Evolutionary conservation across 2,329 filamentous ascomycete genomes (phyloP).

Genomic region (Alternaria sp.): DNA sequence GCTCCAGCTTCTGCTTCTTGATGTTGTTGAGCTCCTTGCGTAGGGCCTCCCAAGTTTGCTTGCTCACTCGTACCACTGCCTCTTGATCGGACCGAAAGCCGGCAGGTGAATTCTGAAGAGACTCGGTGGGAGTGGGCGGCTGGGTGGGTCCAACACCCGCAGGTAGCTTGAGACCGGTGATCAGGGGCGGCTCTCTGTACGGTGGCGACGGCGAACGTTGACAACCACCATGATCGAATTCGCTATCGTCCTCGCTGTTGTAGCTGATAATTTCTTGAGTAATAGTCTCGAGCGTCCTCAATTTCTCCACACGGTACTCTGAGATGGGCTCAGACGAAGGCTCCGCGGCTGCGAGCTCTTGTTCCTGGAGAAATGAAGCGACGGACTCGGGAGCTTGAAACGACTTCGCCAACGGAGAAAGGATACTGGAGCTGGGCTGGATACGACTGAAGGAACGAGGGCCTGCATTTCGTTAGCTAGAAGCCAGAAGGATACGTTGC

Average conservation of each 20-base stretch:
- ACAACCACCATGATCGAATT: not conserved
- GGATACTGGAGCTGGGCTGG: not conserved
- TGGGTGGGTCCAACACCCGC: not conserved
- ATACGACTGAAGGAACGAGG: constrained; percentile 12
- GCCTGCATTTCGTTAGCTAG: constrained; percentile 15
- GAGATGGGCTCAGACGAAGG: not conserved
- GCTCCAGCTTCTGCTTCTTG: constrained; percentile 11
- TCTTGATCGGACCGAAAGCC: not conserved
- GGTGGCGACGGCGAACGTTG: constrained; percentile 1
- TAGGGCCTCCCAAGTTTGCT: constrained; percentile 18
- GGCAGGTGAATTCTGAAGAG: not conserved
- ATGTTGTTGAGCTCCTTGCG: constrained; percentile 3
- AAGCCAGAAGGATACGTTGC: not conserved
- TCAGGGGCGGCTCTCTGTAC: not conserved
- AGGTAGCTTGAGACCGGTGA: constrained; percentile 4
- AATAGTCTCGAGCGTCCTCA: constrained; percentile 12
- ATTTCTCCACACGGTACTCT: constrained; percentile 5
- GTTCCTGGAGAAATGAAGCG: constrained; percentile 15
- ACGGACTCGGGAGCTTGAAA: constrained; percentile 15
- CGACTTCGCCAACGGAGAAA: constrained; percentile 17
- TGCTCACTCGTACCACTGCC: constrained; percentile 16
- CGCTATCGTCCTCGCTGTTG: constrained; percentile 6
- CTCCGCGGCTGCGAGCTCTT: constrained; percentile 3
- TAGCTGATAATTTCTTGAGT: not conserved
- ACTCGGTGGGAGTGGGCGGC: constrained; percentile 18